phyloP scores from a whole-genome alignment of 352 stramenopile species.

The Phytophthora tubulina region DNA sequence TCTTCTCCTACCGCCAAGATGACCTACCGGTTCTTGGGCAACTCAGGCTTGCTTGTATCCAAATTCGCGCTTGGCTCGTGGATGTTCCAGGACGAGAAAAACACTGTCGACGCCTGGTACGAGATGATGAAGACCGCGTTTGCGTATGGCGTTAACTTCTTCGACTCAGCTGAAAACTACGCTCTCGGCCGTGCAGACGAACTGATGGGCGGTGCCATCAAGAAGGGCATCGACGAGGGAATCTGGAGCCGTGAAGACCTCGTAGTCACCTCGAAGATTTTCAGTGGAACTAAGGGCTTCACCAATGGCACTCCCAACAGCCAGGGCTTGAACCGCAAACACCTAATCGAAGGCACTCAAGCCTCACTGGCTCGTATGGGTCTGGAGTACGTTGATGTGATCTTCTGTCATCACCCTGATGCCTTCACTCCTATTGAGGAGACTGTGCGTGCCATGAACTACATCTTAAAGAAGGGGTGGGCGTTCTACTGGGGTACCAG shows the following conservation, averaged over 20 bases:
- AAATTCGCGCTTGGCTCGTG: slow-evolving; percentile 26
- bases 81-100: slow-evolving; percentile 12
- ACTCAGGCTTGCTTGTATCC: slow-evolving; percentile 35
- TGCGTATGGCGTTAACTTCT: slow-evolving; percentile 56
- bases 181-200: slow-evolving; percentile 9
- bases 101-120: slow-evolving; percentile 20
- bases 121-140: slow-evolving; percentile 31
- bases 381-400: slow-evolving; percentile 61
- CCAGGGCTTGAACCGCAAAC: slow-evolving; percentile 45
- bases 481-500: slow-evolving; percentile 65
- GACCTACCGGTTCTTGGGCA: slow-evolving; percentile 32
- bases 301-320: slow-evolving; percentile 24
- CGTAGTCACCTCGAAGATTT: slow-evolving; percentile 65
- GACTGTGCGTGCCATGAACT: slow-evolving; percentile 67
- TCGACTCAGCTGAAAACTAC: slow-evolving; percentile 40
- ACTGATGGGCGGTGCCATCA: slow-evolving; percentile 51
- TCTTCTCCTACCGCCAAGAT: slow-evolving; percentile 18
- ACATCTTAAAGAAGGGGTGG: slow-evolving; percentile 56
- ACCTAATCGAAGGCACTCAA: slow-evolving; percentile 58
- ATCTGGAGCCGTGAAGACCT: slow-evolving; percentile 56
- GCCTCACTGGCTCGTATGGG: slow-evolving; percentile 49
- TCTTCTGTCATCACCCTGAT: slow-evolving; percentile 67
- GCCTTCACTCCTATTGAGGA: slow-evolving; percentile 65
- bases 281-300: slow-evolving; percentile 37
- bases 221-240: slow-evolving; percentile 42